Evolutionary conservation across 2,329 filamentous ascomycete species (phyloP).

Genomic region (Fusarium acutatum): DNA sequence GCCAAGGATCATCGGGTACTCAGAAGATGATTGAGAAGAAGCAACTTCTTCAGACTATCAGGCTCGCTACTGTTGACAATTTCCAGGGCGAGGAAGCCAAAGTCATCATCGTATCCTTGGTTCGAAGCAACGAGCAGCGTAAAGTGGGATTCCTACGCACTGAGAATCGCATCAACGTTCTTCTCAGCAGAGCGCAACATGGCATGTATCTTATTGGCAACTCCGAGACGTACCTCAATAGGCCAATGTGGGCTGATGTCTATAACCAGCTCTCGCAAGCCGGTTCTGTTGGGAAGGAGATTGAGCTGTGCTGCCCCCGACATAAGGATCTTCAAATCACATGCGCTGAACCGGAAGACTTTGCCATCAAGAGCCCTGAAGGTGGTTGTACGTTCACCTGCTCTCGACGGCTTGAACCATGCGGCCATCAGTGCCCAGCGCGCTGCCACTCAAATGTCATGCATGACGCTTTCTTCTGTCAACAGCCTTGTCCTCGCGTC

Average conservation of each 20-base stretch:
- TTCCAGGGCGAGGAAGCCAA: conserved; percentile 82
- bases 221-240: conserved; percentile 59
- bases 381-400: conserved; percentile 66
- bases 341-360: conserved; percentile 61
- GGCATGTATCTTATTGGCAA: conserved; percentile 78
- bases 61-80: conserved; percentile 75
- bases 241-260: conserved; percentile 62
- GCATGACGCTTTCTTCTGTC: conserved; percentile 55
- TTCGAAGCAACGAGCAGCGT: conserved; percentile 69
- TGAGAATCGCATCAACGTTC: conserved; percentile 73
- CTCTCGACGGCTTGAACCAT: conserved; percentile 51
- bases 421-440: conserved; percentile 56
- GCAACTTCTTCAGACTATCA: conserved; percentile 57
- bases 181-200: conserved; percentile 71
- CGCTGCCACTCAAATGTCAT: conserved; percentile 56
- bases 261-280: conserved; percentile 4
- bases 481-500: conserved; percentile 53
- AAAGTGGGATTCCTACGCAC: conserved; percentile 73
- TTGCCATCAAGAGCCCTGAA: conserved; percentile 63
- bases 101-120: conserved; percentile 74
- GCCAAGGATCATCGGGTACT: background rate
- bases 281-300: conserved; percentile 55
- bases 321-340: conserved; percentile 61
- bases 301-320: conserved; percentile 67
- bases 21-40: conserved; percentile 31